A percentile compares a stretch with the other conserved stretches of the same genome.
Evolutionary conservation across 2,329 filamentous ascomycete genomes (phyloP).

Genomic region (Chrysoporthe puriensis): DNA sequence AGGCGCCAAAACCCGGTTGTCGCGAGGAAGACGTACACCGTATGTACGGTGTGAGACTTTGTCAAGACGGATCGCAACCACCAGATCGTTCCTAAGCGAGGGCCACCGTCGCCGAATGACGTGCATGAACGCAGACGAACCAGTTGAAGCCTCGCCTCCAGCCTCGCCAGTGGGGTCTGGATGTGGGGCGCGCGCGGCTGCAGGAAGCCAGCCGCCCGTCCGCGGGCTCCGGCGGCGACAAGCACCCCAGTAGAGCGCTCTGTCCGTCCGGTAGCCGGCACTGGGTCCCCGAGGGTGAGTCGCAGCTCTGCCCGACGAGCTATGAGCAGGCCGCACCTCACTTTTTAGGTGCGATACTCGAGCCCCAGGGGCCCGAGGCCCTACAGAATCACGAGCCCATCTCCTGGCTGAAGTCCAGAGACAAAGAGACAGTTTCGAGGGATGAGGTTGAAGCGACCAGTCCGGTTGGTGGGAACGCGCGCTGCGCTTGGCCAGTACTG

Average conservation of each 20-base stretch:
- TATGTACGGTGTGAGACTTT: background rate
- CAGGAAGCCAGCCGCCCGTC: constrained; percentile 7
- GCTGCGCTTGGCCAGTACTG: constrained; percentile 17
- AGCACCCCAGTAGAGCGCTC: background rate
- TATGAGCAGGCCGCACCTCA: background rate
- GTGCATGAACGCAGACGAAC: constrained; percentile 7
- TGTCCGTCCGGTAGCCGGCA: background rate
- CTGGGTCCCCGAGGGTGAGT: constrained; percentile 1
- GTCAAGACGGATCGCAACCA: background rate
- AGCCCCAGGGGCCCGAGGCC: background rate
- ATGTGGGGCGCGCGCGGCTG: constrained; percentile 12
- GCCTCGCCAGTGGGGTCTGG: constrained; percentile 17
- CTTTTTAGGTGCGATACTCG: background rate
- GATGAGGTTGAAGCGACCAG: constrained; percentile 19
- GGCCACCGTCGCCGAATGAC: background rate
- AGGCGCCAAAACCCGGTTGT: background rate
- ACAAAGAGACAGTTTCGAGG: constrained; percentile 16
- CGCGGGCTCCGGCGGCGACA: constrained; percentile 12
- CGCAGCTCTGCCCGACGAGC: background rate
- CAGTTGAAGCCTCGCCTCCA: constrained; percentile 21
- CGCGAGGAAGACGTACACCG: background rate
- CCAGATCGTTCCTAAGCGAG: background rate
- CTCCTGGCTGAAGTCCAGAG: background rate
- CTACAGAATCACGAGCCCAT: background rate
- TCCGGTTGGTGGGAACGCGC: constrained; percentile 24